Evolutionary conservation across 2,329 filamentous ascomycete genomes (phyloP).

Genomic region (Cladophialophora chaetospira): DNA sequence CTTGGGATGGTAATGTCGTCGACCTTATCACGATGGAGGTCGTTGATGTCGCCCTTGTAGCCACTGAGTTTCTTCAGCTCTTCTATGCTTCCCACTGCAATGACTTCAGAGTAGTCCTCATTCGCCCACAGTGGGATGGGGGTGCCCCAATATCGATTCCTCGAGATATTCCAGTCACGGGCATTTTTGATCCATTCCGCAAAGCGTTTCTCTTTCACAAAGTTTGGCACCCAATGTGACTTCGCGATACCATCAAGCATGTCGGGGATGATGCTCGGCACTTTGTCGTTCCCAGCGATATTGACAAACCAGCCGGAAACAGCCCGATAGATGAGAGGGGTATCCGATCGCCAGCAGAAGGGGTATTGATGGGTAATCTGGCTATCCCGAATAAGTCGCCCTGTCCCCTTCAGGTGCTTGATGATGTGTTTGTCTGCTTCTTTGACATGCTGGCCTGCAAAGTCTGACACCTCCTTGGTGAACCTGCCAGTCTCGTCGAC

Average conservation of each 20-base stretch:
- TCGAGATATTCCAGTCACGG: constrained; percentile 85
- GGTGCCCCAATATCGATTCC: constrained; percentile 89
- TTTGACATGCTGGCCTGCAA: constrained; percentile 81
- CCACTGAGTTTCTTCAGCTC: constrained; percentile 80
- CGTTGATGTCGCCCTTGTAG: constrained; percentile 72
- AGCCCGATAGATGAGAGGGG: constrained; percentile 83
- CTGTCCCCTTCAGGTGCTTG: constrained; percentile 73
- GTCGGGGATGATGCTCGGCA: constrained; percentile 64
- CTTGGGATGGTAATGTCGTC: constrained; percentile 88
- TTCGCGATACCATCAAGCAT: constrained; percentile 82
- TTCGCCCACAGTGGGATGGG: constrained; percentile 84
- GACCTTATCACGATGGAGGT: constrained; percentile 83
- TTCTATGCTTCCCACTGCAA: constrained; percentile 77
- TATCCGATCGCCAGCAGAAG: constrained; percentile 85
- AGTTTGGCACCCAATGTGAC: constrained; percentile 81
- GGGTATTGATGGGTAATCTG: constrained; percentile 83
- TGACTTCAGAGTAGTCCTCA: constrained; percentile 76
- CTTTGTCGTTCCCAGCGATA: constrained; percentile 59
- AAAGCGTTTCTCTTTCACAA: constrained; percentile 85
- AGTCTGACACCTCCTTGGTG: constrained; percentile 71
- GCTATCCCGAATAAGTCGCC: constrained; percentile 75
- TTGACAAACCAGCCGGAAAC: constrained; percentile 90
- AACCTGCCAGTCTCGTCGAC: constrained; percentile 80
- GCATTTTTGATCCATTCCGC: constrained; percentile 83
- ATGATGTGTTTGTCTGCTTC: constrained; percentile 86